Conservation (phyloP, 495 filamentous ascomycete species). For the Symbiotaphrina buchneri region DNA sequence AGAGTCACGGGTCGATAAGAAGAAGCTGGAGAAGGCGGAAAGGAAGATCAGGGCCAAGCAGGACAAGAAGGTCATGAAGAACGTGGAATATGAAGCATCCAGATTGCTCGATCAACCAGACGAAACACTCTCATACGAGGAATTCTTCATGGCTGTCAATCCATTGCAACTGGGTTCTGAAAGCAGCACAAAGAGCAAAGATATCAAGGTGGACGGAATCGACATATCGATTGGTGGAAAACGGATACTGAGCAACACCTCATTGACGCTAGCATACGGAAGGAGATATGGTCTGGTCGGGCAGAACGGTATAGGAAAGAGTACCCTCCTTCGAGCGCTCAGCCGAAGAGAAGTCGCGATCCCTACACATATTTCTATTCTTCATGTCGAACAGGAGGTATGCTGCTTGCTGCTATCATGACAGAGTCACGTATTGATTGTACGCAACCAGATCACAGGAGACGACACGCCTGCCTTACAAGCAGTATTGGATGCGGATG, state of each 20-base stretch:
- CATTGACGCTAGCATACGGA: constrained; percentile 75
- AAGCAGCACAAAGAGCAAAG: constrained; percentile 77
- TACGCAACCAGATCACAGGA: constrained; percentile 47
- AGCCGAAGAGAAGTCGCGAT: constrained; percentile 86
- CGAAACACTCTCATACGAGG: constrained; percentile 85
- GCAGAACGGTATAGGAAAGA: constrained; percentile 99
- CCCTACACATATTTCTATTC: constrained; percentile 91
- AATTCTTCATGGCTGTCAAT: constrained; percentile 99
- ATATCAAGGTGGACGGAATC: constrained; percentile 92
- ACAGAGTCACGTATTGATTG: not conserved
- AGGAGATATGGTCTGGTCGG: constrained; percentile 92
- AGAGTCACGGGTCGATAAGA: constrained; percentile 90
- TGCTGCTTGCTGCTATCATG: constrained; percentile 5
- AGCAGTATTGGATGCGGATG: constrained; percentile 91
- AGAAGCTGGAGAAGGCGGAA: constrained; percentile 99
- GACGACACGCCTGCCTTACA: constrained; percentile 92
- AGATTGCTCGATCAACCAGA: constrained; percentile 64
- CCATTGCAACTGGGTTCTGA: constrained; percentile 66
- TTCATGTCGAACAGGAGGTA: constrained; percentile 98
- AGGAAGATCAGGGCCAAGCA: constrained; percentile 96
- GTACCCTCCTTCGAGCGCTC: constrained; percentile 74
- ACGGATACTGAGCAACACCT: constrained; percentile 78
- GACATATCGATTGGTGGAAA: constrained; percentile 81
- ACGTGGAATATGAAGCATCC: constrained; percentile 91
- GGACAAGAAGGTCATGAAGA: constrained; percentile 95